A percentile compares a stretch with the other conserved stretches of the same genome.
Evolutionary conservation across 352 stramenopile species (phyloP).

Genomic region (Phytophthora litchii): DNA sequence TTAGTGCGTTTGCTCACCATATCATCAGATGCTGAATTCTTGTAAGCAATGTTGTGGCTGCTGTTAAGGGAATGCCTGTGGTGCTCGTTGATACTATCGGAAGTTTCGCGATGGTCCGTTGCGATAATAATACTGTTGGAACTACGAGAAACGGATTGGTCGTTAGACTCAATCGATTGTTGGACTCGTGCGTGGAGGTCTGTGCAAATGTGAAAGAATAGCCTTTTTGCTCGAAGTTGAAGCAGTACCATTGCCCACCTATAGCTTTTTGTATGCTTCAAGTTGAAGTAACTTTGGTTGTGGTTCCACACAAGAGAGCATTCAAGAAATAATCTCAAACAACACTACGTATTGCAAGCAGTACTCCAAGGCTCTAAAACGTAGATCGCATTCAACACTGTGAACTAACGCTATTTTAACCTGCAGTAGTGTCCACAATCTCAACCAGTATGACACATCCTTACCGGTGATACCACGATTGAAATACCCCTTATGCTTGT

Average conservation of each 20-base stretch:
- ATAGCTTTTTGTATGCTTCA: not conserved
- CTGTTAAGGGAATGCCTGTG: not conserved
- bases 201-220: not conserved
- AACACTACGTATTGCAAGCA: too few species aligned
- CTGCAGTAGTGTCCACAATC: too few species aligned
- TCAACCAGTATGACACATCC: too few species aligned
- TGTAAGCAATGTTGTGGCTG: slow-evolving; percentile 3
- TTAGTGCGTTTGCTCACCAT: slow-evolving; percentile 42
- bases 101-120: slow-evolving; percentile 20
- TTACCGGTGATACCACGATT: too few species aligned
- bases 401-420: too few species aligned
- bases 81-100: not conserved
- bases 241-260: too few species aligned
- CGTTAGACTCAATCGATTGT: slow-evolving; percentile 8
- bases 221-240: not conserved
- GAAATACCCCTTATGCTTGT: too few species aligned
- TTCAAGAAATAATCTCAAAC: too few species aligned
- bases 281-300: not conserved
- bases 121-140: slow-evolving; percentile 22
- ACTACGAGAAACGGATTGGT: slow-evolving; percentile 15
- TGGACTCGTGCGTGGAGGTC: not conserved
- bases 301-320: too few species aligned
- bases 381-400: too few species aligned
- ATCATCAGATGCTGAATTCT: slow-evolving; percentile 4
- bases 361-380: too few species aligned